Evolutionary conservation across 1,284 basidiomycete genomes (phyloP).

Genomic region (Tilletiaria anomala): DNA sequence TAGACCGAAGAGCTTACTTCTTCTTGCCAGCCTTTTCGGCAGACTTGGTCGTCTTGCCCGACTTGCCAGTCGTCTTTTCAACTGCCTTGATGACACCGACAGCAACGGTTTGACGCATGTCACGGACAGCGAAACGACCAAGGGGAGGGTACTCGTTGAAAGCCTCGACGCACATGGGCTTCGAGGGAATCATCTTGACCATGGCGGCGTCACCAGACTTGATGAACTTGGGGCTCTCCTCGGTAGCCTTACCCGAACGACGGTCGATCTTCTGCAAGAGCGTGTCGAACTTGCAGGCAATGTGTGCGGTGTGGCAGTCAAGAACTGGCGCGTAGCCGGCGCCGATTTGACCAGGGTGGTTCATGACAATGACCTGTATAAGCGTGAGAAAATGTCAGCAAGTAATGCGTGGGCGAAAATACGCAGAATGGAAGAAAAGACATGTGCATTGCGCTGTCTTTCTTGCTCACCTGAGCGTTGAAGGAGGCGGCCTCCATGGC

Average conservation of each 20-base stretch:
- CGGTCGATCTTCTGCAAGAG: constrained; percentile 95
- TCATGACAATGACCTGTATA: constrained; percentile 99
- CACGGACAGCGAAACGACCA: constrained; percentile 72
- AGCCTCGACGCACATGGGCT: constrained; percentile 96
- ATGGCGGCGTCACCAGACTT: constrained; percentile 56
- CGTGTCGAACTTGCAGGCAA: constrained; percentile 98
- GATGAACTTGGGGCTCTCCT: constrained; percentile 81
- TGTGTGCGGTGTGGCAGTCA: constrained; percentile 99
- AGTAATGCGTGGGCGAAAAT: too few species aligned
- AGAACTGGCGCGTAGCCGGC: constrained; percentile 94
- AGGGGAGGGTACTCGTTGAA: constrained; percentile 98
- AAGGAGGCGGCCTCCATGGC: constrained; percentile 98
- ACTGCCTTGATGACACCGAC: constrained; percentile 79
- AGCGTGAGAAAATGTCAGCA: too few species aligned
- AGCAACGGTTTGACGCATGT: constrained; percentile 47
- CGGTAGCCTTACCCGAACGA: constrained; percentile 83
- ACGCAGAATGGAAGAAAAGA: too few species aligned
- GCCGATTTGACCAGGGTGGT: constrained; percentile 99
- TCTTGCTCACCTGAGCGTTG: constrained; percentile 98
- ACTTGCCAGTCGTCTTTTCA: constrained; percentile 15
- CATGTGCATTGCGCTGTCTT: too few species aligned
- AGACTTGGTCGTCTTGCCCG: constrained; percentile 67
- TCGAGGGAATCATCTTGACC: constrained; percentile 89
- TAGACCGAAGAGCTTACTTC: constrained; percentile 33
- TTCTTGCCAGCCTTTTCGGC: constrained; percentile 66